Percentiles rank a stretch among this genome's conserved stretches.
Evolutionary conservation across 129 eudicot species (phyloP).

Genomic region (Escallonia rubra): DNA sequence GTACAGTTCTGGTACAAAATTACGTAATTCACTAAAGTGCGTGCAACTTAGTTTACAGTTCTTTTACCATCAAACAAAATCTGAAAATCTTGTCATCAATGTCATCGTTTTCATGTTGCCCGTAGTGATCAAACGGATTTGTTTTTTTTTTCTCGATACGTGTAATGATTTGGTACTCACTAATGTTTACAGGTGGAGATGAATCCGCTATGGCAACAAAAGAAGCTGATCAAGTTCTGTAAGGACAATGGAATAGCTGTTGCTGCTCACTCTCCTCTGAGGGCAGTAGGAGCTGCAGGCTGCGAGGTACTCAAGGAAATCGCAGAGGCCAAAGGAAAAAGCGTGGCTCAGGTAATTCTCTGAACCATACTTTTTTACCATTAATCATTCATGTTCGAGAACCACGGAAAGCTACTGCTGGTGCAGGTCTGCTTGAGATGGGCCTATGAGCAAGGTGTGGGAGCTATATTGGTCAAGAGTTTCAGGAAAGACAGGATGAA

Average conservation of each 20-base stretch:
- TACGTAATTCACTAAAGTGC: no score
- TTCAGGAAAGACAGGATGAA: slow-evolving; percentile 25
- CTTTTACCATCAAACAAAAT: no score
- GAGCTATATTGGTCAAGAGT: slow-evolving; percentile 17
- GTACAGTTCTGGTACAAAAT: no score
- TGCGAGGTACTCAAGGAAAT: slow-evolving; percentile 12
- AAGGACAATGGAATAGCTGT: slow-evolving; percentile 5
- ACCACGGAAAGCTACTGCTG: neutral
- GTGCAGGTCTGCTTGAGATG: slow-evolving; percentile 33
- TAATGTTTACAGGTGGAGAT: no score
- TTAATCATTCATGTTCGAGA: neutral
- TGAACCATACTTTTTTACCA: neutral
- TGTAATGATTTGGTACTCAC: no score
- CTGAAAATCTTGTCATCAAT: no score
- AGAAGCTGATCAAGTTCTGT: slow-evolving; percentile 16
- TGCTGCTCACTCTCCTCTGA: slow-evolving; percentile 4
- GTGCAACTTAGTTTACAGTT: no score
- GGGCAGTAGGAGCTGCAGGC: neutral
- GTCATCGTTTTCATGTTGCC: no score
- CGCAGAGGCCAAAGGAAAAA: slow-evolving; percentile 10
- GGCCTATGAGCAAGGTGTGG: slow-evolving; percentile 19
- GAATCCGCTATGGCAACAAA: slow-evolving; percentile 22
- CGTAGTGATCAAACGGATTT: no score
- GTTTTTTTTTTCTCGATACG: no score
- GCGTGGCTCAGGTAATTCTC: slow-evolving; percentile 12